Evolutionary conservation across 495 filamentous ascomycete species (phyloP).

Genomic region (Symbiotaphrina buchneri): DNA sequence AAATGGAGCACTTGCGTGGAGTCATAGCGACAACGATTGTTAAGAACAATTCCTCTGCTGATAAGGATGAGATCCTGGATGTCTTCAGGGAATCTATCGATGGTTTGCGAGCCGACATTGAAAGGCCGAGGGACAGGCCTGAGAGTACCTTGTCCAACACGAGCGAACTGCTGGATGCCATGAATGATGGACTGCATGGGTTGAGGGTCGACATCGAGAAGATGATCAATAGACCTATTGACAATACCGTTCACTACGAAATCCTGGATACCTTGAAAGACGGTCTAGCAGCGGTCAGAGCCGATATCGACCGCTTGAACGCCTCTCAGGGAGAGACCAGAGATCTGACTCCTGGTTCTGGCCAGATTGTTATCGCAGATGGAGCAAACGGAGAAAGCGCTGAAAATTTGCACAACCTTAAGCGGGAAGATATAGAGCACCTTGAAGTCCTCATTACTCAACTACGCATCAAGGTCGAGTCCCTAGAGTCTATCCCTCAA

Average conservation of each 20-base stretch:
- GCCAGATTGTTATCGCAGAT: constrained; percentile 33
- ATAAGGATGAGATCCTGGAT: constrained; percentile 39
- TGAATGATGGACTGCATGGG: constrained; percentile 56
- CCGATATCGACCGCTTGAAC: constrained; percentile 59
- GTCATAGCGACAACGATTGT: constrained; percentile 12
- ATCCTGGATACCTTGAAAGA: constrained; percentile 69
- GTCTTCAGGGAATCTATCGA: constrained; percentile 49
- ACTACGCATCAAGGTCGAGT: constrained; percentile 62
- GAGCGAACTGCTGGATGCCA: constrained; percentile 55
- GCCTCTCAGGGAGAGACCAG: constrained; percentile 14
- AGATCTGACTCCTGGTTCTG: constrained; percentile 13
- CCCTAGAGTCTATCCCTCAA: constrained; percentile 27
- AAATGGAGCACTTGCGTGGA: constrained; percentile 13
- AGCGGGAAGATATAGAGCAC: constrained; percentile 54
- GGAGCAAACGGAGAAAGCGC: constrained; percentile 15
- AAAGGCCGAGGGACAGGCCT: constrained; percentile 24
- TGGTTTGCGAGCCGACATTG: constrained; percentile 40
- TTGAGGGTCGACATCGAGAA: constrained; percentile 57
- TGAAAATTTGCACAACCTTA: too few relatives aligned
- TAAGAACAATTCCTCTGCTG: constrained; percentile 9
- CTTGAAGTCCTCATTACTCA: constrained; percentile 65
- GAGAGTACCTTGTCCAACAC: constrained; percentile 37
- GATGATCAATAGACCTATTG: constrained; percentile 51
- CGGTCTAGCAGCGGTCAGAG: constrained; percentile 45
- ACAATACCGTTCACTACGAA: constrained; percentile 62